Percentiles rank a stretch among this genome's conserved stretches.
Evolutionary conservation across 192 early-diverging fungal species (phyloP).

Genomic region (Coemansia sp.): DNA sequence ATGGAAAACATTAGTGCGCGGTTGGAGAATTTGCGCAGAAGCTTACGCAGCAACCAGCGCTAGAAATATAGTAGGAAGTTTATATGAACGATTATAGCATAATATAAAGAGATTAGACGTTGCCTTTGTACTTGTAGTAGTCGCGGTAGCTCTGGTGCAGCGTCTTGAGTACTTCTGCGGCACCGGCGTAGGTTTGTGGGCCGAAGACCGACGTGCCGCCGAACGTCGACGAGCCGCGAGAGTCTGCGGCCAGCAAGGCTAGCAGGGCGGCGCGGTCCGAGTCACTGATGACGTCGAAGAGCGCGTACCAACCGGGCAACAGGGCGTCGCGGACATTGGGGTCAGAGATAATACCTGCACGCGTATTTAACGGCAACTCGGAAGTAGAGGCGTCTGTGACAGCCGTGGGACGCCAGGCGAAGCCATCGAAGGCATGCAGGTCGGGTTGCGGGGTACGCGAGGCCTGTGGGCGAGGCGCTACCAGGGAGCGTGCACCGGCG

Average conservation of each 20-base stretch:
- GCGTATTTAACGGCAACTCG: background rate
- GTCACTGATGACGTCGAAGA: slow-evolving; percentile 34
- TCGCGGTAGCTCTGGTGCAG: slow-evolving; percentile 43
- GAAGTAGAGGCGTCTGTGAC: no score
- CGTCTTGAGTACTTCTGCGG: slow-evolving; percentile 43
- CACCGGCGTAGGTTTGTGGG: slow-evolving; percentile 34
- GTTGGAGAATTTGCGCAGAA: slow-evolving; percentile 27
- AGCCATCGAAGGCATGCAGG: no score
- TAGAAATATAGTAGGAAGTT: no score
- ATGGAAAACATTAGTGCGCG: slow-evolving; percentile 28
- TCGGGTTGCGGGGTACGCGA: no score
- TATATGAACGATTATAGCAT: no score
- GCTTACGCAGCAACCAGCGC: background rate
- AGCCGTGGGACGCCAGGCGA: no score
- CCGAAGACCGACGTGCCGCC: slow-evolving; percentile 35
- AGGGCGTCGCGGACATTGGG: slow-evolving; percentile 41
- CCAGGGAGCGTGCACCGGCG: slow-evolving; percentile 16
- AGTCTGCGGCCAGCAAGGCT: slow-evolving; percentile 18
- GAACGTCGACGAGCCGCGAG: slow-evolving; percentile 5
- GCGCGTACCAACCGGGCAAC: slow-evolving; percentile 39
- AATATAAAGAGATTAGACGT: slow-evolving; percentile 12
- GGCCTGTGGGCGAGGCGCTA: background rate
- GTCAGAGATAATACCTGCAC: slow-evolving; percentile 15
- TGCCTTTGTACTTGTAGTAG: slow-evolving; percentile 46
- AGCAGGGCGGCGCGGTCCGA: slow-evolving; percentile 28